Evolutionary conservation across 306 rosid species (phyloP).

Genomic region (Begonia peltatifolia): DNA sequence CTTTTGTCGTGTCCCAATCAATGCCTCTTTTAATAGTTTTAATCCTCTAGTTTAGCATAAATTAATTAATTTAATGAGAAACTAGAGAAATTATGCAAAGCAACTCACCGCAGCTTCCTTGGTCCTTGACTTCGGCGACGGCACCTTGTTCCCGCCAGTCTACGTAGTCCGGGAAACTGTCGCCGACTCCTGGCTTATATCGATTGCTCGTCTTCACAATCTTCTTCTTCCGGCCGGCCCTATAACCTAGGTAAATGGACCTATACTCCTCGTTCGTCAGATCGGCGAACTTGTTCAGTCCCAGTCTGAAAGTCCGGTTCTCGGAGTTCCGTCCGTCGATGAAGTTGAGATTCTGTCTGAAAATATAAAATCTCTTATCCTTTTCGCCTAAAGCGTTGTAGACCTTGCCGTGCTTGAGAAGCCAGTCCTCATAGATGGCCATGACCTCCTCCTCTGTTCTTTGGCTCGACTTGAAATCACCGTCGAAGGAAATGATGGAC

Average conservation of each 20-base stretch:
- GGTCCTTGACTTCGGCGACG: conserved; percentile 58
- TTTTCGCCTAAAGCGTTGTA: conserved; percentile 58
- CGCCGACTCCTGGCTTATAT: conserved; percentile 59
- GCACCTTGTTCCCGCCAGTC: conserved; percentile 96
- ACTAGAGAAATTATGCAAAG: neutral
- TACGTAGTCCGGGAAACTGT: conserved; percentile 42
- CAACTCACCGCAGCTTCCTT: conserved; percentile 73
- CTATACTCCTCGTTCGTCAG: conserved; percentile 78
- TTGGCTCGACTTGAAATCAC: conserved; percentile 7
- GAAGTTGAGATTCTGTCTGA: conserved; percentile 66
- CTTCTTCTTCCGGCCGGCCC: conserved; percentile 19
- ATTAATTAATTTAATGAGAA: neutral
- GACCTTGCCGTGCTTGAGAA: conserved; percentile 39
- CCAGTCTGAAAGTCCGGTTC: conserved; percentile 38
- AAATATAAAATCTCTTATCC: conserved; percentile 64
- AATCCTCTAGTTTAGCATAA: neutral
- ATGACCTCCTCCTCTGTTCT: conserved; percentile 47
- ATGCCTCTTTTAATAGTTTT: neutral
- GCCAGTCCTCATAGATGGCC: conserved; percentile 63
- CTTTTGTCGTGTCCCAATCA: neutral
- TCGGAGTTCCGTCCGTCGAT: conserved; percentile 53
- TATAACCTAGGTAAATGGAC: conserved; percentile 45
- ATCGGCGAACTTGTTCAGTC: conserved; percentile 85
- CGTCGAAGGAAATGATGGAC: conserved; percentile 58
- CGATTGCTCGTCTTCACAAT: conserved; percentile 25